Conservation (phyloP, 495 filamentous ascomycete species). For the Aspergillus avenaceus region DNA sequence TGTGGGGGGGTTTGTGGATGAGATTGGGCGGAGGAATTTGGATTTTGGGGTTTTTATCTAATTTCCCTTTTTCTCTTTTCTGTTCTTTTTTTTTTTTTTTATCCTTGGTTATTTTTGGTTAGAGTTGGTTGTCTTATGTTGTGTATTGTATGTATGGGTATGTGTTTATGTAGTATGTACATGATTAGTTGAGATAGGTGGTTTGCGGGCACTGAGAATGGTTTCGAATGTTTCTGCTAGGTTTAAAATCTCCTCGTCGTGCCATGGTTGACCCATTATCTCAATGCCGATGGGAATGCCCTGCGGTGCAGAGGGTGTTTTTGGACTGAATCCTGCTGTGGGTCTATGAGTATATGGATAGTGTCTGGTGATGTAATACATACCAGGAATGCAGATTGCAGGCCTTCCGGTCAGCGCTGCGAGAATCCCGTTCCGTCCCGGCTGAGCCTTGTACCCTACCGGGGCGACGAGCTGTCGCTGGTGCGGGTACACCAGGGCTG, state of each 20-base stretch:
- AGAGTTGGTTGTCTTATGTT: no score
- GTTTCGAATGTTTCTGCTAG: slow-evolving; percentile 40
- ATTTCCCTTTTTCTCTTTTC: neutral
- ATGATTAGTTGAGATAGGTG: neutral
- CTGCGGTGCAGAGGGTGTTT: slow-evolving; percentile 39
- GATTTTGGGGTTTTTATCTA: slow-evolving; percentile 4
- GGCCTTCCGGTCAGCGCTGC: slow-evolving; percentile 61
- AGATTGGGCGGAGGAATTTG: slow-evolving; percentile 5
- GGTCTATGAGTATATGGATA: neutral
- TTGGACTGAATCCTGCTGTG: slow-evolving; percentile 40
- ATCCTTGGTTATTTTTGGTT: no score
- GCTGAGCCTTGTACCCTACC: slow-evolving; percentile 50
- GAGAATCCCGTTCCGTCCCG: slow-evolving; percentile 59
- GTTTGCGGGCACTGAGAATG: slow-evolving; percentile 40
- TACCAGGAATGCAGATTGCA: slow-evolving; percentile 56
- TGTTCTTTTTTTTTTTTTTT: no score
- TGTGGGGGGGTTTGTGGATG: slow-evolving; percentile 6
- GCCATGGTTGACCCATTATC: slow-evolving; percentile 52
- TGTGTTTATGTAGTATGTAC: neutral
- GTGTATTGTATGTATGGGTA: neutral
- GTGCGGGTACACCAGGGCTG: slow-evolving; percentile 62
- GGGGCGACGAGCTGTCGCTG: slow-evolving; percentile 60
- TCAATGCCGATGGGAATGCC: slow-evolving; percentile 65
- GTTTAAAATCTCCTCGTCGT: slow-evolving; percentile 49
- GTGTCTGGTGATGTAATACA: neutral